Evolutionary conservation across 2,329 filamentous ascomycete species (phyloP), one percentile per base, ranked within the genome.

Genomic region (Aspergillus sergii): DNA sequence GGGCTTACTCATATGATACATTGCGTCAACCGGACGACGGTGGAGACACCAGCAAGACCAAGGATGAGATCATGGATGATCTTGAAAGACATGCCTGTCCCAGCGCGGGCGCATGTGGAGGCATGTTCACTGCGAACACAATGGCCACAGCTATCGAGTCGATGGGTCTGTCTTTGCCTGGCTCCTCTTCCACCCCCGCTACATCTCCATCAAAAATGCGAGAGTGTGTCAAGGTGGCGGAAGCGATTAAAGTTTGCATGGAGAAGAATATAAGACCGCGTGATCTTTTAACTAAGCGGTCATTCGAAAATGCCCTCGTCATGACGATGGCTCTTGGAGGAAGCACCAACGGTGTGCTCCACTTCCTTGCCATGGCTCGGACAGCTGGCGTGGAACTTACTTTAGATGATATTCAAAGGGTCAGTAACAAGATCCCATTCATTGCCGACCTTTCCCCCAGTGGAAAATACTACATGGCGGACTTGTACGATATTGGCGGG

Each of bases 41-140:
- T 14, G 88, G 85, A 16, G 80, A 88, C 61, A 85, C 85, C 3
- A 87, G 88, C 56, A 89, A 90, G 66, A 90, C 84, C 0, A 86
- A 91, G 58, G 87, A 89, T 62, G 91, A 96, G 70, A 92, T 96
- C 61, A 87, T 96, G 82, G 87, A 90, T 32, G 94, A 97, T 75
- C 88, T 96, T 56, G 91, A 94, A 80, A 83, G 82, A 66, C 86
- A 95, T 72, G 89, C 93, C 2, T 96, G 93, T 75, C 91, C 91
- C 1, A 88, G 88, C 10, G 87, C 88, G 1, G 93, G 93, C 34
- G 93, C 92, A 1, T 96, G 93, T 67, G 92, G 92, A 54, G 93
- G 94, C 21, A 96, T 96, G 93, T 97, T 93, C 81, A 97, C 93
- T 0, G 93, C 93, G 67, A 96, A 96, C 80, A 96, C 93, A 28